Evolutionary conservation across 1,284 basidiomycete species (phyloP).

Genomic region (Sanguinoderma infundibulare): DNA sequence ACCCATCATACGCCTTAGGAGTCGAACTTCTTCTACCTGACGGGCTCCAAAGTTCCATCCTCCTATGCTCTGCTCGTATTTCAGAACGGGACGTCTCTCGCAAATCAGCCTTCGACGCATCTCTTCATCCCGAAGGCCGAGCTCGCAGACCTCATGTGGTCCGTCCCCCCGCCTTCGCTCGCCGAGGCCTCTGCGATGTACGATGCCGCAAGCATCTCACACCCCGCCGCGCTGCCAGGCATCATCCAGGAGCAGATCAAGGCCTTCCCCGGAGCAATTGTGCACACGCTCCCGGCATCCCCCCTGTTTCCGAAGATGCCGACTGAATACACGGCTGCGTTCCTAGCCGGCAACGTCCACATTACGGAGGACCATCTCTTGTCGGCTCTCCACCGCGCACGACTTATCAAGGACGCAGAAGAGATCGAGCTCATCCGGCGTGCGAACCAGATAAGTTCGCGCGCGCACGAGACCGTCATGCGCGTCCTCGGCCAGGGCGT

Average conservation of each 20-base stretch:
- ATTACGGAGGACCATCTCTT: slow-evolving; percentile 68
- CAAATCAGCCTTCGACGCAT: slow-evolving; percentile 51
- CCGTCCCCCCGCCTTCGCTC: slow-evolving; percentile 78
- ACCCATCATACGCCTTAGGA: slow-evolving; percentile 47
- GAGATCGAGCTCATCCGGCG: slow-evolving; percentile 78
- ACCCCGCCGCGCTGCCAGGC: slow-evolving; percentile 52
- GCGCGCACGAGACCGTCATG: slow-evolving; percentile 91
- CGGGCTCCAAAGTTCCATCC: slow-evolving; percentile 76
- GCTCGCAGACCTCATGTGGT: slow-evolving; percentile 83
- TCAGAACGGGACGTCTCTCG: slow-evolving; percentile 53
- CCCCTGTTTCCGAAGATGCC: slow-evolving; percentile 60
- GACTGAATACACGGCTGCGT: slow-evolving; percentile 44
- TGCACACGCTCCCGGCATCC: slow-evolving; percentile 67
- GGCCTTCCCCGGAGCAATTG: slow-evolving; percentile 59
- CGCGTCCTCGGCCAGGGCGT: slow-evolving; percentile 83
- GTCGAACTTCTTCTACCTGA: slow-evolving; percentile 88
- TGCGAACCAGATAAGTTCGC: slow-evolving; percentile 84
- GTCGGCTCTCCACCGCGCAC: slow-evolving; percentile 74
- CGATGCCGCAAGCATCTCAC: slow-evolving; percentile 62
- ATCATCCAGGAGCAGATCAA: slow-evolving; percentile 59
- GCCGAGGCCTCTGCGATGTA: slow-evolving; percentile 57
- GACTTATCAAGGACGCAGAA: slow-evolving; percentile 74
- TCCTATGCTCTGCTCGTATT: slow-evolving; percentile 72
- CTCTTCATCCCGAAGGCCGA: slow-evolving; percentile 80
- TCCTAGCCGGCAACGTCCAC: slow-evolving; percentile 40